phyloP scores from a whole-genome alignment of 1,139 yeast species.

The Diutina mesorugosa region DNA sequence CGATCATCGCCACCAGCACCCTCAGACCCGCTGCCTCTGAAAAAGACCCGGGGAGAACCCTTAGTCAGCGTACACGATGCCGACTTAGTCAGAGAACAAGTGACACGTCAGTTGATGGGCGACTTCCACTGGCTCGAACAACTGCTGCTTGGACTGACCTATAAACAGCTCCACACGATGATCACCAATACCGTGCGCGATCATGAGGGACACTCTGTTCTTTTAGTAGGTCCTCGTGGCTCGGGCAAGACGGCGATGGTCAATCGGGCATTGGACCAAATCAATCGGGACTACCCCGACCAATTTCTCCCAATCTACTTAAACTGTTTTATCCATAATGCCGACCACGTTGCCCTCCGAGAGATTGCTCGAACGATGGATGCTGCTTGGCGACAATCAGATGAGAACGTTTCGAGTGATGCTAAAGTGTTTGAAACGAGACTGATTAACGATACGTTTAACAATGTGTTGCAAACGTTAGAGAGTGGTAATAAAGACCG shows the following conservation, averaged over 20 bases:
- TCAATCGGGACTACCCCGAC: slow-evolving; percentile 23
- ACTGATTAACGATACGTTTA: slow-evolving; percentile 28
- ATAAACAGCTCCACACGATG: slow-evolving; percentile 38
- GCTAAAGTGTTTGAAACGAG: slow-evolving; percentile 19
- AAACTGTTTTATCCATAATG: slow-evolving; percentile 61
- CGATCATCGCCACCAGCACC: neutral
- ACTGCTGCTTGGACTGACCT: slow-evolving; percentile 5
- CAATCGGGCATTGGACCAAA: slow-evolving; percentile 38
- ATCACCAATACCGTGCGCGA: slow-evolving; percentile 54
- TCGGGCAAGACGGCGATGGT: slow-evolving; percentile 64
- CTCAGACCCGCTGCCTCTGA: neutral
- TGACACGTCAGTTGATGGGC: slow-evolving; percentile 6
- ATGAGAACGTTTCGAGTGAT: slow-evolving; percentile 15
- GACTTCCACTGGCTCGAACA: slow-evolving; percentile 4
- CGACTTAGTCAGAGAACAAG: slow-evolving; percentile 2
- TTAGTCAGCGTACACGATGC: neutral
- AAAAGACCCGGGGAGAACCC: neutral
- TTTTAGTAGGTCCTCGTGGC: slow-evolving; percentile 71
- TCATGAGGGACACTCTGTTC: slow-evolving; percentile 70
- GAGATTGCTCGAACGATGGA: slow-evolving; percentile 82
- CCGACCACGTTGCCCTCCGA: slow-evolving; percentile 68
- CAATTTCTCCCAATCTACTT: slow-evolving; percentile 51
- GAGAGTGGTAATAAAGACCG: slow-evolving; percentile 7
- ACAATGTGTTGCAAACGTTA: slow-evolving; percentile 22
- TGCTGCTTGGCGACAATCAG: slow-evolving; percentile 15